Base-by-base conservation (phyloP, 1,284 basidiomycete genomes). In the Leccinum huronense region DNA sequence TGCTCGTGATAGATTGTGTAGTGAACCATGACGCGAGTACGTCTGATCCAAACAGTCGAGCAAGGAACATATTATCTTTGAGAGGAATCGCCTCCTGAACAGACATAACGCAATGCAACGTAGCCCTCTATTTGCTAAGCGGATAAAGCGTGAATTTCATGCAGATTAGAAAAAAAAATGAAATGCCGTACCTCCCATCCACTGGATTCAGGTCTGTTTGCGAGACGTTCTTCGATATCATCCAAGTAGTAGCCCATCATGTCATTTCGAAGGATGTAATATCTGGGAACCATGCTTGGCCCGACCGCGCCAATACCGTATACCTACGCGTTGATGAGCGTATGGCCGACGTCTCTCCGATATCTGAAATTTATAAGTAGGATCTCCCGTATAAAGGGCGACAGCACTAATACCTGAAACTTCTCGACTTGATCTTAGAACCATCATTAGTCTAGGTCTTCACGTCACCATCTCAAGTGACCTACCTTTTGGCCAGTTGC, bases 271-370 rank as follows among this genome's bases (percentile, higher is more conserved):
- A 95, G 81, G 33, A 96, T 84, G 72, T 96, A 96, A 72, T 91
- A 95, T n/a, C 93, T 95, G 19, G 6, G 14, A 63, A 65, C 42
- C 33, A 65, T 67, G 64, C n/a, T 38, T 56, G 57, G 61, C 38
- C 30, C 60, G 57, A 57, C 38, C 1, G 33, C 6, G 19, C 5
- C 34, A 19, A 61, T 63, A 27, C 27, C n/a, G n/a, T 10, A 31
- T 23, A 80, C 91, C 68, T 75, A 94, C 88, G 93, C 93, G 71
- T 95, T 94, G 65, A 96, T 90, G 31, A 97, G 83, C 1, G 93
- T 93, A 76, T 97, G 94, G 0, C 94, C 94, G 8, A 94, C 89
- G 69, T 96, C 94, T 67, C 93, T 80, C 69, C 94, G 85, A 79
- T 94, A 96, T 34, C 89, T 91, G 66, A 16, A 58, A 59, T 51